Evolutionary conservation across 2,329 filamentous ascomycete genomes (phyloP).

Genomic region (Paecilomyces fulvus): DNA sequence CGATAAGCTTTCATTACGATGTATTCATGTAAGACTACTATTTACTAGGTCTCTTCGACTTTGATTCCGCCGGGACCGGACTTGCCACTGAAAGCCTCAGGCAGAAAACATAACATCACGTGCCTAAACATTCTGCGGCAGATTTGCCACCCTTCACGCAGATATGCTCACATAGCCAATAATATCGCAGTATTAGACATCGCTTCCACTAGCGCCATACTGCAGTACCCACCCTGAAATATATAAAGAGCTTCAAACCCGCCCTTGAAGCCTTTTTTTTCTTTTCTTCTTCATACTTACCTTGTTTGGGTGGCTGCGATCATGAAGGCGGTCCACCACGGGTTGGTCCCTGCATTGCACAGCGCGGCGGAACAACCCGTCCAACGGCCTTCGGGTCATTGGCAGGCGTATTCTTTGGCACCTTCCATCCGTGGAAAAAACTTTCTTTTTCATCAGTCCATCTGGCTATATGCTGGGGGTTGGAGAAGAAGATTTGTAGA

Average conservation of each 20-base stretch:
- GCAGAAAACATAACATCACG: not conserved
- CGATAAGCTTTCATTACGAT: too few species aligned
- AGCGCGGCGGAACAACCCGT: slow-evolving; percentile 44
- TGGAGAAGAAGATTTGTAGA: slow-evolving; percentile 22
- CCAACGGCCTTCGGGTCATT: slow-evolving; percentile 43
- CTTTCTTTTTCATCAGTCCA: slow-evolving; percentile 33
- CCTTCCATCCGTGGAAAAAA: slow-evolving; percentile 25
- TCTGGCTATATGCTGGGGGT: slow-evolving; percentile 20
- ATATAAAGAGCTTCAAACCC: slow-evolving; percentile 7
- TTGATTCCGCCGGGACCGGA: too few species aligned
- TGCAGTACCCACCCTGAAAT: slow-evolving; percentile 1
- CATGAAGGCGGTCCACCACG: slow-evolving; percentile 38
- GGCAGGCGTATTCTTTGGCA: slow-evolving; percentile 45
- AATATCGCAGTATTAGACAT: not conserved
- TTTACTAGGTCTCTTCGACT: too few species aligned
- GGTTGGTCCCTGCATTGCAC: slow-evolving; percentile 50
- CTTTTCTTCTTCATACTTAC: slow-evolving; percentile 44
- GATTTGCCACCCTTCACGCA: not conserved
- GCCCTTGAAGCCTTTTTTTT: slow-evolving; percentile 26
- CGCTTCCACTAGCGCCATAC: slow-evolving; percentile 7
- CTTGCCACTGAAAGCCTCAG: not conserved
- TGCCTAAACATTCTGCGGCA: not conserved
- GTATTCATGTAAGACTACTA: too few species aligned
- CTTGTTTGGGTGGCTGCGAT: slow-evolving; percentile 42
- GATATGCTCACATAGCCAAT: not conserved